Conservation (phyloP, 2,329 filamentous ascomycete species). For the Fusarium pseudocircinatum region DNA sequence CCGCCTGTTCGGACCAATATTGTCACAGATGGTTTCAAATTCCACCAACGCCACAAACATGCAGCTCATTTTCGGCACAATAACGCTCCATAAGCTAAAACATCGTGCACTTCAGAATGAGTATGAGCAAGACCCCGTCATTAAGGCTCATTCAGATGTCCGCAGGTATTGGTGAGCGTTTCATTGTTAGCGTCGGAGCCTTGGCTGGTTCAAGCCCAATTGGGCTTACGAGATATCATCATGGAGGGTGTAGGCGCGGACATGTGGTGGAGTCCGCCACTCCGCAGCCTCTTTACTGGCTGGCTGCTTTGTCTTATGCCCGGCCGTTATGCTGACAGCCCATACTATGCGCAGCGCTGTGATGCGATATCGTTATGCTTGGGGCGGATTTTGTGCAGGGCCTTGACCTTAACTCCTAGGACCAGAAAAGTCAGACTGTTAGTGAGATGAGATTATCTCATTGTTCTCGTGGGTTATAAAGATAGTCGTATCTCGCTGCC, state of each 20-base stretch:
- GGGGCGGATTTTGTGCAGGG: slow-evolving; percentile 35
- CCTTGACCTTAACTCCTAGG: slow-evolving; percentile 30
- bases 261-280: slow-evolving; percentile 38
- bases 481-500: slow-evolving; percentile 16
- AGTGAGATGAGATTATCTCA: slow-evolving; percentile 2
- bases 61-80: slow-evolving; percentile 6
- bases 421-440: slow-evolving; percentile 16
- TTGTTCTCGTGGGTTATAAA: slow-evolving; percentile 32
- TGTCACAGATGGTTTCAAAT: slow-evolving; percentile 1
- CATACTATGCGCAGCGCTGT: background rate
- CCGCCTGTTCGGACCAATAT: slow-evolving; percentile 27
- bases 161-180: slow-evolving; percentile 21
- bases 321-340: slow-evolving; percentile 37
- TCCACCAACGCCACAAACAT: slow-evolving; percentile 3
- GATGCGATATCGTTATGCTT: slow-evolving; percentile 13
- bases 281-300: slow-evolving; percentile 27
- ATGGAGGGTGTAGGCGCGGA: slow-evolving; percentile 32
- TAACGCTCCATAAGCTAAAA: background rate
- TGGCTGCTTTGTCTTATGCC: background rate
- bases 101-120: background rate
- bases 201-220: slow-evolving; percentile 33
- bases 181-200: slow-evolving; percentile 28
- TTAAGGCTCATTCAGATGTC: slow-evolving; percentile 26
- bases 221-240: slow-evolving; percentile 38
- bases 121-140: slow-evolving; percentile 10